Base-by-base conservation (phyloP, 2,329 filamentous ascomycete genomes). In the Pyricularia sp. region DNA sequence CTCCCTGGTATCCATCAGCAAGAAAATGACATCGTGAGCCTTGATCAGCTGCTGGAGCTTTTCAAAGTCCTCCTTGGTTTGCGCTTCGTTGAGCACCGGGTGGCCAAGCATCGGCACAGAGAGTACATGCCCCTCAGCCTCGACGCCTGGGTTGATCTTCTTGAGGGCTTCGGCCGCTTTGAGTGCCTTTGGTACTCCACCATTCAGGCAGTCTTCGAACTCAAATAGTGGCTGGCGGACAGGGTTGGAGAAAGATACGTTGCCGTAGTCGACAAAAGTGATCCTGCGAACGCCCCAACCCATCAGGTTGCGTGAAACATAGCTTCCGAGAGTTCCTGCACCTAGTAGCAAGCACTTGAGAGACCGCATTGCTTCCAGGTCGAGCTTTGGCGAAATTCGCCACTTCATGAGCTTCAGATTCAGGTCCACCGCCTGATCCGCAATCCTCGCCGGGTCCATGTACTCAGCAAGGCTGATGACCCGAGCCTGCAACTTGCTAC, bases 351-450 rank as follows among this genome's bases (percentile, higher is more conserved):
- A 85, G 76, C 95, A 99, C 76, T 90, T 97, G 3, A 93, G 94
- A 69, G 90, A 86, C 76, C 97, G 97, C 76, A 98, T 94, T 33
- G 87, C 86, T 33, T 97, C 93, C 11, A 99, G 86, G 76, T 98
- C 86, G 59, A 99, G 85, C 67, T 90, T 89, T 0, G 95, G 95
- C 9, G 93, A 92, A 74, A 99, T 93, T 58, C 95, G 90, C 95
- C 95, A 99, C 81, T 97, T 99, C 90, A 99, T 99, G 69, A 99
- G 85, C 80, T 98, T 98, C 70, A 98, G 84, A 75, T 99, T 99
- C 70, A 99, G 85, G 75, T 99, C 95, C 11, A 98, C 94, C 0
- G 94, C 93, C 77, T 97, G 93, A 76, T 98, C 94, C 26, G 95
- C 95, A 23, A 98, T 83, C 75, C 90, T 89, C 42, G 86, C 83